These are phyloP conservation scores for Botrytis cinerea DNA, from an alignment of 2,329 filamentous ascomycete species.

Conservation along the genomic window DNA sequence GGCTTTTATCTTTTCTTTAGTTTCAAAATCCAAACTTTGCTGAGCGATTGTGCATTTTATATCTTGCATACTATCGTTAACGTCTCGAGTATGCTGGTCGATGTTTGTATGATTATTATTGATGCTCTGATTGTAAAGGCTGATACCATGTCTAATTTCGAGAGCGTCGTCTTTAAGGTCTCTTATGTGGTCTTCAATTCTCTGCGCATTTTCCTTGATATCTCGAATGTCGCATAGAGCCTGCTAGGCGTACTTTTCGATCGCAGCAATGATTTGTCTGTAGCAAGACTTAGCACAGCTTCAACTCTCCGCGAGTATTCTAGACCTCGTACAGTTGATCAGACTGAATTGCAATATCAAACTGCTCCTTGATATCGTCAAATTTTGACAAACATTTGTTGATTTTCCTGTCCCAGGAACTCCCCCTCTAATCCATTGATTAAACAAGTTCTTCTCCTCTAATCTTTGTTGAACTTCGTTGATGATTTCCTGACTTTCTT, in stretches of 20 bases:
- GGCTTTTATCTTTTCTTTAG: background rate
- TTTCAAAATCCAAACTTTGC: background rate
- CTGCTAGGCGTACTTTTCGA: background rate
- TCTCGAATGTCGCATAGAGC: background rate
- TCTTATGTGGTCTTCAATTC: background rate
- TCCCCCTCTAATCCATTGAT: background rate
- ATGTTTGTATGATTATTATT: background rate
- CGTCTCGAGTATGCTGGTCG: background rate
- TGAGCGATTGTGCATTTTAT: background rate
- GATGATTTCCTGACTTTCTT: conserved; percentile 1
- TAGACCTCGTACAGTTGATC: conserved; percentile 3
- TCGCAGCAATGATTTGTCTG: background rate
- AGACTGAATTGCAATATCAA: conserved; percentile 12
- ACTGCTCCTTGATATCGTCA: background rate
- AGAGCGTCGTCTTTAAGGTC: background rate
- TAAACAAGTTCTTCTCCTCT: background rate
- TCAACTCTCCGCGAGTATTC: background rate
- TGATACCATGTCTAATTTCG: background rate
- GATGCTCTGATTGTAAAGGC: background rate
- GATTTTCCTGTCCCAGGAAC: conserved; percentile 1
- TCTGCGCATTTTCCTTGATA: background rate
- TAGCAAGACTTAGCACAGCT: background rate
- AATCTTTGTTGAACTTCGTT: background rate
- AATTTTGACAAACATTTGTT: background rate
- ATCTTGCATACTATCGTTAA: background rate